Conservation (phyloP, 805 yeast species). For the Lipomyces yamanashiensis region DNA sequence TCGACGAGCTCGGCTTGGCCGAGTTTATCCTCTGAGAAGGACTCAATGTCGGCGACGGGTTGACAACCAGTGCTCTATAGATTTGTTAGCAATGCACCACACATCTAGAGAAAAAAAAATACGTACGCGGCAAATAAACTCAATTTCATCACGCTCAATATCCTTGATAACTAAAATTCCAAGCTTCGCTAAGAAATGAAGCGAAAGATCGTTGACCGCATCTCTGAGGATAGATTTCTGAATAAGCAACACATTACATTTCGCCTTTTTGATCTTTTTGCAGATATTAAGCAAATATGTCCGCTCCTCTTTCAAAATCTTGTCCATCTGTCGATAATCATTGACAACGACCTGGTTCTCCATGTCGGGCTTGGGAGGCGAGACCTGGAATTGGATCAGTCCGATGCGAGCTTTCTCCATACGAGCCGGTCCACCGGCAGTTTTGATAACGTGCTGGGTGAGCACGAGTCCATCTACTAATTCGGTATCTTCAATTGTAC, state of each 20-base stretch:
- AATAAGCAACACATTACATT: slow-evolving; percentile 87
- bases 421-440: slow-evolving; percentile 94
- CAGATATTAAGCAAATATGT: slow-evolving; percentile 92
- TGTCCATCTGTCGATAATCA: slow-evolving; percentile 99
- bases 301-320: slow-evolving; percentile 95
- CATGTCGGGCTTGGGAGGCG: slow-evolving; percentile 97
- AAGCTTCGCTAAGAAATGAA: slow-evolving; percentile 90
- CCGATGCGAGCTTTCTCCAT: slow-evolving; percentile 93
- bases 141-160: slow-evolving; percentile 94
- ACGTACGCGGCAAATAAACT: slow-evolving; percentile 66
- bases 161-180: slow-evolving; percentile 94
- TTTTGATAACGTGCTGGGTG: slow-evolving; percentile 85
- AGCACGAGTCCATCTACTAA: slow-evolving; percentile 90
- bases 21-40: slow-evolving; percentile 88
- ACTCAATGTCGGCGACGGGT: slow-evolving; percentile 94
- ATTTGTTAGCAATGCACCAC: slow-evolving; percentile 46
- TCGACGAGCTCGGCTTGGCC: slow-evolving; percentile 92
- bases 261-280: slow-evolving; percentile 94
- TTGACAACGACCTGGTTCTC: slow-evolving; percentile 97
- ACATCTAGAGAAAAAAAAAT: background rate
- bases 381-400: slow-evolving; percentile 87
- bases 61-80: slow-evolving; percentile 77
- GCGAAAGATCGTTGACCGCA: slow-evolving; percentile 91
- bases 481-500: slow-evolving; percentile 96
- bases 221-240: slow-evolving; percentile 94